Conservation (phyloP, 495 filamentous ascomycete genomes). For the Pseudoneurospora amorphoporcata region DNA sequence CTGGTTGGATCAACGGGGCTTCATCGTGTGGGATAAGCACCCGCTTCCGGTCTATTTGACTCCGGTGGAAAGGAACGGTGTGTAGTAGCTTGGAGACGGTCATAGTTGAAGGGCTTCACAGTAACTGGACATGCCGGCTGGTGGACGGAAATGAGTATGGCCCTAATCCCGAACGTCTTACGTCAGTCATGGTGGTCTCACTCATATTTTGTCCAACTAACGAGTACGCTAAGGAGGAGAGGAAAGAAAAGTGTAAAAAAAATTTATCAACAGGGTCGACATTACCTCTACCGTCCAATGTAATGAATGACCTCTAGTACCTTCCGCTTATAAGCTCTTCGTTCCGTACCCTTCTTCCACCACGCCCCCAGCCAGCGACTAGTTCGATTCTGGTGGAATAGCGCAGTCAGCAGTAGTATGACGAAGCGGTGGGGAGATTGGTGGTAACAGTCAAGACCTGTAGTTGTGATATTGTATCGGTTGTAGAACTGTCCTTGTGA, state of each 20-base stretch:
- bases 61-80: background rate
- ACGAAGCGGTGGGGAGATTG: background rate
- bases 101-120: background rate
- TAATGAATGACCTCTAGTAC: background rate
- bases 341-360: too few relatives aligned
- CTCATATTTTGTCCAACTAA: background rate
- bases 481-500: background rate
- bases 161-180: background rate
- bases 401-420: background rate
- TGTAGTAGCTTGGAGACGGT: background rate
- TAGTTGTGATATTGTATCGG: background rate
- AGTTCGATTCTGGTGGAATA: too few relatives aligned
- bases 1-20: constrained; percentile 12
- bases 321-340: too few relatives aligned
- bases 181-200: background rate
- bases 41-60: background rate
- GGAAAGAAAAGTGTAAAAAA: background rate
- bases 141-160: background rate
- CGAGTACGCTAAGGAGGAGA: background rate
- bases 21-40: background rate
- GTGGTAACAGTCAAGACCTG: background rate
- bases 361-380: too few relatives aligned
- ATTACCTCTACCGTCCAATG: background rate
- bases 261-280: background rate
- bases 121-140: background rate